Conservation (phyloP, 202 grass and related monocot genomes). For the Zoysia matrella region DNA sequence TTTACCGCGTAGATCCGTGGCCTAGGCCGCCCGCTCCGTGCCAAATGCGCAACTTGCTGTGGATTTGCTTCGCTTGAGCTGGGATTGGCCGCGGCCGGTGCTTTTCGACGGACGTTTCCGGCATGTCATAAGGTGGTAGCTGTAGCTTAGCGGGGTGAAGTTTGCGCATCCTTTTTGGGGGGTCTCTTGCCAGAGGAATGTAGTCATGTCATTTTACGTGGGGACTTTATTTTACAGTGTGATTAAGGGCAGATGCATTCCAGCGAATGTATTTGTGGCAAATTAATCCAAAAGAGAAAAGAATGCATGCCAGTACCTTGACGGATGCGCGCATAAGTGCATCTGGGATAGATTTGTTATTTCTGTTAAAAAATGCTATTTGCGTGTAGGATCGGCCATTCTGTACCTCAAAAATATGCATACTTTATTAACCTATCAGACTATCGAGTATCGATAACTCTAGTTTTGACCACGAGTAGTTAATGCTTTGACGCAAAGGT, state of each 20-base stretch:
- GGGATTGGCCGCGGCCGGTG: too few relatives aligned
- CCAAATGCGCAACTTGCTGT: not conserved
- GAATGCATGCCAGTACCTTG: not conserved
- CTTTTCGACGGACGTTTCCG: too few relatives aligned
- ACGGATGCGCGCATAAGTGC: not conserved
- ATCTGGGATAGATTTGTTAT: not conserved
- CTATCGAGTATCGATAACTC: not conserved
- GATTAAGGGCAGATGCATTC: not conserved
- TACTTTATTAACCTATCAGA: not conserved
- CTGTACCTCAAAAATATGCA: not conserved
- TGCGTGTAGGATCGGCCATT: not conserved
- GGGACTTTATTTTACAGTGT: not conserved
- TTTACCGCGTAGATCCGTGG: conserved; percentile 12
- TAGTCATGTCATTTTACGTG: too few relatives aligned
- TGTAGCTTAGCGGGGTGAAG: not conserved
- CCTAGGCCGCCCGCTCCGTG: not conserved
- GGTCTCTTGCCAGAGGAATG: not conserved
- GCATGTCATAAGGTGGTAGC: not conserved
- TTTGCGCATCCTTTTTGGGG: not conserved
- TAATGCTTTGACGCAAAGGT: conserved; percentile 17
- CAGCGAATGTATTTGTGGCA: too few relatives aligned
- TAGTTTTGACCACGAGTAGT: not conserved
- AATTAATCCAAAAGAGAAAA: too few relatives aligned
- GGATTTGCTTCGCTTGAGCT: not conserved
- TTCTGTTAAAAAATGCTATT: not conserved